These are phyloP conservation scores for Rutidosis leptorrhynchoides DNA, from an alignment of 129 eudicot species.

Conservation along the genomic window DNA sequence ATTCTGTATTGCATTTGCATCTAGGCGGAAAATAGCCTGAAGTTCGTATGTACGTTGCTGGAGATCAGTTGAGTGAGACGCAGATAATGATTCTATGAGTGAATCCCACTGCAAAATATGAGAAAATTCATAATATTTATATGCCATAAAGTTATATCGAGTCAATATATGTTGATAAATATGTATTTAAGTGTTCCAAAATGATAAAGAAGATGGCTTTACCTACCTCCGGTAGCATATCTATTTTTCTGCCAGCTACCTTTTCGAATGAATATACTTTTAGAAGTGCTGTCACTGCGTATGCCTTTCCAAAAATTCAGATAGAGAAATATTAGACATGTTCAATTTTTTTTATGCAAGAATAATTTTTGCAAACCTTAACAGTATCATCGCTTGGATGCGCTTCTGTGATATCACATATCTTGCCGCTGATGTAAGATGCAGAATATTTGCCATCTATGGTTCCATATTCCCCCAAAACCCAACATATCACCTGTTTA, in stretches of 20 bases:
- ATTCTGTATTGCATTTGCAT: conserved; percentile 60
- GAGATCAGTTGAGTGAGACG: conserved; percentile 88
- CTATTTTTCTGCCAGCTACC: conserved; percentile 84
- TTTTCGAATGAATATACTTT: conserved; percentile 81
- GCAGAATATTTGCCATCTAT: conserved; percentile 95
- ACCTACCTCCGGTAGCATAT: conserved; percentile 88
- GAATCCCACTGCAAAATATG: conserved; percentile 65
- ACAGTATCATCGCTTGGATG: conserved; percentile 87
- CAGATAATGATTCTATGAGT: conserved; percentile 68
- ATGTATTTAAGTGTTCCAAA: neutral
- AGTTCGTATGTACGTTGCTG: conserved; percentile 99
- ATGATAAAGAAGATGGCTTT: conserved; percentile 6
- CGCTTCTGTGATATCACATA: conserved; percentile 93
- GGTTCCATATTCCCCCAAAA: conserved; percentile 97
- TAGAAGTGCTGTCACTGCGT: conserved; percentile 86
- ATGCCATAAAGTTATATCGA: neutral
- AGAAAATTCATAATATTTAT: neutral
- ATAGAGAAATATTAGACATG: neutral
- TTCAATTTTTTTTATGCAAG: no score
- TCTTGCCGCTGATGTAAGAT: conserved; percentile 82
- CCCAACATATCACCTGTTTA: conserved; percentile 95
- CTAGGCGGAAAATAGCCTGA: conserved; percentile 62
- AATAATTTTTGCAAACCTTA: conserved; percentile 43
- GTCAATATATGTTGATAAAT: neutral
- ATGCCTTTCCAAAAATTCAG: conserved; percentile 50